Conservation (phyloP, 768 basidiomycete genomes). For the Vararia minispora region DNA sequence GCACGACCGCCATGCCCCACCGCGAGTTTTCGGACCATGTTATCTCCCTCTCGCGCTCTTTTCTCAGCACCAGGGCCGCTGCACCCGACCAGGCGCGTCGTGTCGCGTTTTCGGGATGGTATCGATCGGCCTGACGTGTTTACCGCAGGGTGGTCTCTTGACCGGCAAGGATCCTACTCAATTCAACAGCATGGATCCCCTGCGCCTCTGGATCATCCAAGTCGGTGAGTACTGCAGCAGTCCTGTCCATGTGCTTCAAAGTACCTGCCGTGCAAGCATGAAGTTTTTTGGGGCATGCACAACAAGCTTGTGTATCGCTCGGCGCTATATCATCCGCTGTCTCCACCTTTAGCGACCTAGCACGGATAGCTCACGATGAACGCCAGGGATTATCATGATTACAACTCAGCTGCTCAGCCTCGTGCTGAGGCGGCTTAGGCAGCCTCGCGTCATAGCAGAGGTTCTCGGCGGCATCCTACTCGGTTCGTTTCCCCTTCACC, state of each 20-base stretch:
- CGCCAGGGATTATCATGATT: constrained; percentile 69
- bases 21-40: constrained; percentile 2
- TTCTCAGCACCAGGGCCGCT: constrained; percentile 3
- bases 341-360: no score
- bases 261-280: neutral
- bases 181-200: constrained; percentile 56
- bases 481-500: constrained; percentile 26
- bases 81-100: constrained; percentile 13
- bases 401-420: constrained; percentile 72
- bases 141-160: constrained; percentile 56
- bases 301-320: no score
- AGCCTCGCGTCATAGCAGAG: constrained; percentile 80
- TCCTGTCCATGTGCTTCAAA: neutral
- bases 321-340: neutral
- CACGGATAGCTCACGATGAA: no score
- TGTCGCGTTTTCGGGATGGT: neutral
- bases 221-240: constrained; percentile 62
- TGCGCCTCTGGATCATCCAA: constrained; percentile 72
- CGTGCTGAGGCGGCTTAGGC: constrained; percentile 58
- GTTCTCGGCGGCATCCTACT: constrained; percentile 87
- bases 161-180: constrained; percentile 62
- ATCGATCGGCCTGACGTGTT: neutral
- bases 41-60: constrained; percentile 1
- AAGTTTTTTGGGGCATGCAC: no score
- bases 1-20: constrained; percentile 5